These are phyloP conservation scores for Xylaria sp. DNA, from an alignment of 2,329 filamentous ascomycete genomes.

Conservation along the genomic window DNA sequence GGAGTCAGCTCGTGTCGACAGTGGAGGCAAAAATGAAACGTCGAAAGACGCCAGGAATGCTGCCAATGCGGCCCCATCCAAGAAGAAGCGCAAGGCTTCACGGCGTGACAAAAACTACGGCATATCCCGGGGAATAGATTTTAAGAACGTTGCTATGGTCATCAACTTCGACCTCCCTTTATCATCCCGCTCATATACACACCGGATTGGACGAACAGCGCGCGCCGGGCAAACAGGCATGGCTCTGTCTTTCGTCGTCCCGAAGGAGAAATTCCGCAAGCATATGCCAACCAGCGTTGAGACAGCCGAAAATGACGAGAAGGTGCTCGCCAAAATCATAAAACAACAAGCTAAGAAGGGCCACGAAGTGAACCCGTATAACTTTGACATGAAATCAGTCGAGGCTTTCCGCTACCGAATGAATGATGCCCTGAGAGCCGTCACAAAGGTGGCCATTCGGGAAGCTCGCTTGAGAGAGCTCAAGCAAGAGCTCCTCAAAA, in stretches of 20 bases:
- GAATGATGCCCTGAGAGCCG: slow-evolving; percentile 86
- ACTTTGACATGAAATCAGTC: slow-evolving; percentile 92
- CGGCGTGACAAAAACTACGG: slow-evolving; percentile 85
- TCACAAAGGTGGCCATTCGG: slow-evolving; percentile 86
- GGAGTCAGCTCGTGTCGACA: slow-evolving; percentile 39
- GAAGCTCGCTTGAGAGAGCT: slow-evolving; percentile 89
- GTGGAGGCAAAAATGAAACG: slow-evolving; percentile 49
- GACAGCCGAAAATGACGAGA: slow-evolving; percentile 80
- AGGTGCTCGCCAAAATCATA: slow-evolving; percentile 77
- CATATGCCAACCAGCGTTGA: slow-evolving; percentile 83
- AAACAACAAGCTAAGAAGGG: slow-evolving; percentile 78
- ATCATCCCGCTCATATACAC: slow-evolving; percentile 90
- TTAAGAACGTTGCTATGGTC: slow-evolving; percentile 91
- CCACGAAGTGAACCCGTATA: slow-evolving; percentile 84
- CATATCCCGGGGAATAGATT: slow-evolving; percentile 95
- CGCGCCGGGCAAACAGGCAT: slow-evolving; percentile 90
- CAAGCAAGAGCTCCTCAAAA: slow-evolving; percentile 86
- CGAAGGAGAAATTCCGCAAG: slow-evolving; percentile 79
- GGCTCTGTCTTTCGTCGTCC: slow-evolving; percentile 93
- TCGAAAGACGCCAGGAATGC: slow-evolving; percentile 38
- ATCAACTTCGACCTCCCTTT: slow-evolving; percentile 96
- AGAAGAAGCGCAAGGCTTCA: slow-evolving; percentile 67
- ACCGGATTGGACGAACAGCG: slow-evolving; percentile 91
- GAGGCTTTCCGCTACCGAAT: slow-evolving; percentile 95
- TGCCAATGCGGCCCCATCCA: slow-evolving; percentile 38